A percentile compares a stretch with the other conserved stretches of the same genome.
Evolutionary conservation across 768 basidiomycete genomes (phyloP).

Genomic region (Exidia glandulosa): DNA sequence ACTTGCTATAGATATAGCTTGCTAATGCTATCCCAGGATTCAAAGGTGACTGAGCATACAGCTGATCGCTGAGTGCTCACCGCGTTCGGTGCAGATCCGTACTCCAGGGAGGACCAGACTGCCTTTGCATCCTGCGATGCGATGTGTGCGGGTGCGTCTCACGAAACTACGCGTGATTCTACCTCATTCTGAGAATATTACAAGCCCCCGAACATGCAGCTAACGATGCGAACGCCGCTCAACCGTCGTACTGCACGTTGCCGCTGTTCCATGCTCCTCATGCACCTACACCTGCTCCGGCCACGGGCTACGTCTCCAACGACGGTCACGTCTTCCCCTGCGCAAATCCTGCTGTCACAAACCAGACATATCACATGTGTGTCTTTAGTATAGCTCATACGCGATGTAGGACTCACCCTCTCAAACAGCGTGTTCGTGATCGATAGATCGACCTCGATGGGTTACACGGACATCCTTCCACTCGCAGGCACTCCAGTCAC

Average conservation of each 20-base stretch:
- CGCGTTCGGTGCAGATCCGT: conserved; percentile 37
- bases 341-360: conserved; percentile 39
- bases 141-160: neutral
- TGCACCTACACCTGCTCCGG: conserved; percentile 10
- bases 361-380: conserved; percentile 51
- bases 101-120: conserved; percentile 42
- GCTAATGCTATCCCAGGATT: conserved; percentile 31
- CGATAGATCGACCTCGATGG: conserved; percentile 43
- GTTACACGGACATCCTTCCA: conserved; percentile 28
- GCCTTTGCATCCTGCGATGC: conserved; percentile 37
- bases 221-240: conserved; percentile 24
- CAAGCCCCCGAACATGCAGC: conserved; percentile 41
- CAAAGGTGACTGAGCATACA: conserved; percentile 25
- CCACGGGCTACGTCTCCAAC: conserved; percentile 36
- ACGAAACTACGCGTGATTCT: too few relatives aligned
- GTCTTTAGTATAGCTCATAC: conserved; percentile 11
- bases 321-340: conserved; percentile 48
- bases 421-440: conserved; percentile 38
- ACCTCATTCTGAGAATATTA: neutral
- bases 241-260: conserved; percentile 43
- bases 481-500: conserved; percentile 32
- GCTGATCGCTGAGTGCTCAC: neutral
- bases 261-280: conserved; percentile 40
- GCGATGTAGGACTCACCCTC: neutral
- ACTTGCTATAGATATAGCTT: neutral